phyloP scores from a whole-genome alignment of 2,329 filamentous ascomycete genomes.

The Neoscytalidium dimidiatum region DNA sequence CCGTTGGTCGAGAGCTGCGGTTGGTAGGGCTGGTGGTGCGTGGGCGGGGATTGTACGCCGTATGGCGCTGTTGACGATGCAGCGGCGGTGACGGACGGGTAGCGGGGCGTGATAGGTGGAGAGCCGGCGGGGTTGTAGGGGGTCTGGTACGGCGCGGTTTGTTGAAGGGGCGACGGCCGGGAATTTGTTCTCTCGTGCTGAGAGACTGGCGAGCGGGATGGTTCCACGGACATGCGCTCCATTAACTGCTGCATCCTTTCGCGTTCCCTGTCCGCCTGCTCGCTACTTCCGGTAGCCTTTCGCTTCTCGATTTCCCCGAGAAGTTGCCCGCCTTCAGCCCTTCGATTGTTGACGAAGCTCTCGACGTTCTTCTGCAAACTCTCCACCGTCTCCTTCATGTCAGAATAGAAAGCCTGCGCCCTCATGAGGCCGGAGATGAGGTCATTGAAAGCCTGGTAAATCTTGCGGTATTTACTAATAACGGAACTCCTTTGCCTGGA shows the following conservation, averaged over 20 bases:
- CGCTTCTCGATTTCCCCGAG: conserved; percentile 85
- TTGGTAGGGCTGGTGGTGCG: conserved; percentile 18
- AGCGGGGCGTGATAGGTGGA: conserved; percentile 49
- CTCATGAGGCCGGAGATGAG: conserved; percentile 81
- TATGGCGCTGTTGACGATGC: conserved; percentile 25
- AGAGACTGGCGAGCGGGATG: conserved; percentile 26
- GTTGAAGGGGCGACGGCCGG: conserved; percentile 44
- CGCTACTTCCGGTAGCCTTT: conserved; percentile 60
- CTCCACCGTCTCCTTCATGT: conserved; percentile 93
- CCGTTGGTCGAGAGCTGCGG: conserved; percentile 22
- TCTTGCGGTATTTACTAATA: conserved; percentile 83
- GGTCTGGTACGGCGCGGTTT: conserved; percentile 46
- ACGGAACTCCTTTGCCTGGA: conserved; percentile 80
- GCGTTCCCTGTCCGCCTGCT: conserved; percentile 76
- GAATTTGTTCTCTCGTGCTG: conserved; percentile 11
- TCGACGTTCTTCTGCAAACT: conserved; percentile 95
- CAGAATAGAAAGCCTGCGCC: conserved; percentile 89
- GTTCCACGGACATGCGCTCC: conserved; percentile 90
- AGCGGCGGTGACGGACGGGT: conserved; percentile 35
- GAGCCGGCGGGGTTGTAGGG: conserved; percentile 54
- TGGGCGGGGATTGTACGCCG: conserved; percentile 27
- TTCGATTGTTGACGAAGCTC: conserved; percentile 91
- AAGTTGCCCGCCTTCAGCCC: conserved; percentile 87
- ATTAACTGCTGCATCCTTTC: conserved; percentile 86
- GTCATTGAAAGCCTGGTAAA: conserved; percentile 91